phyloP scores from a whole-genome alignment of 768 basidiomycete genomes.

The Boletellus ananiceps region DNA sequence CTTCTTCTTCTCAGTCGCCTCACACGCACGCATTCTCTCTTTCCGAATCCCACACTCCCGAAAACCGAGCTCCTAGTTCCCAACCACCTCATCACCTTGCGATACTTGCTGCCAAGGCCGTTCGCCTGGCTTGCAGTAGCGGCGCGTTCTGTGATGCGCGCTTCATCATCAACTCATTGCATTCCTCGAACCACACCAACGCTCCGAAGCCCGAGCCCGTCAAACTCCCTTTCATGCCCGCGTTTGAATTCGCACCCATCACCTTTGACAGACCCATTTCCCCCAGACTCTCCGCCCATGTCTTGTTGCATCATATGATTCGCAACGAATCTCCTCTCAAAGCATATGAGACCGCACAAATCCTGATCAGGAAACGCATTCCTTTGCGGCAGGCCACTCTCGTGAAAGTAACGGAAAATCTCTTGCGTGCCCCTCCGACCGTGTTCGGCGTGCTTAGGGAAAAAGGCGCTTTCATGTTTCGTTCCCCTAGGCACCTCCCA shows the following conservation, averaged over 20 bases:
- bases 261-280: constrained; percentile 50
- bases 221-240: constrained; percentile 23
- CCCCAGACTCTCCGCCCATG: constrained; percentile 57
- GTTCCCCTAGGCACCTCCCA: constrained; percentile 11
- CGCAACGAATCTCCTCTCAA: constrained; percentile 45
- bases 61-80: neutral
- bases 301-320: constrained; percentile 60
- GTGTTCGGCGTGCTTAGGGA: constrained; percentile 16
- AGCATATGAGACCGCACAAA: constrained; percentile 45
- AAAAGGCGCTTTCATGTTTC: constrained; percentile 16
- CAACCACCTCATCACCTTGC: constrained; percentile 10
- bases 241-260: constrained; percentile 37
- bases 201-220: constrained; percentile 2
- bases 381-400: constrained; percentile 47
- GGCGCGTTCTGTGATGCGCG: constrained; percentile 48
- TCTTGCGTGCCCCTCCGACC: constrained; percentile 23
- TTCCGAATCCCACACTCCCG: neutral
- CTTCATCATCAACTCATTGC: constrained; percentile 55
- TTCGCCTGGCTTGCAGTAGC: constrained; percentile 42
- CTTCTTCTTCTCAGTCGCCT: neutral
- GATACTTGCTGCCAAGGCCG: constrained; percentile 45
- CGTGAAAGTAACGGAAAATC: constrained; percentile 33
- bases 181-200: constrained; percentile 32
- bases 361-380: constrained; percentile 53
- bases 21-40: neutral